Evolutionary conservation across 2,329 filamentous ascomycete species (phyloP), one percentile per base, ranked within the genome.

Genomic region (Mycosphaerella arachidis): DNA sequence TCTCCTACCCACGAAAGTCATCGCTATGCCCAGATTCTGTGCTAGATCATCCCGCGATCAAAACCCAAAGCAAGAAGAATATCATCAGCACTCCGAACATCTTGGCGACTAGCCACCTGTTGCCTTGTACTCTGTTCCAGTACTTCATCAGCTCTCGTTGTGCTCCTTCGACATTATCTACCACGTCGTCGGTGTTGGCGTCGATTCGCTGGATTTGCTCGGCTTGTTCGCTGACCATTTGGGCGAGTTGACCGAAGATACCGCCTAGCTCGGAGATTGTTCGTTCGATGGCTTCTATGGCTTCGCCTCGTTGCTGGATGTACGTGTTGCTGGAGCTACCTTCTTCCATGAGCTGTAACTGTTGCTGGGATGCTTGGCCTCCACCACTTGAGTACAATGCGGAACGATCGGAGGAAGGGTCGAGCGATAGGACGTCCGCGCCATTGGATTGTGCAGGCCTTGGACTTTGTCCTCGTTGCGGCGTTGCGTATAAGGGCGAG

Each of bases 161-260:
- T 6, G 94, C 94, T 18, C 94, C 94, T 71, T 96, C 86, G n/a
- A 99, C 93, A 69, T 99, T 99, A 71, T 97, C 93, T 57, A 99
- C 93, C 6, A 99, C 91, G 69, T 97, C 92, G 72, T 99, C 94
- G 1, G 93, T 97, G 75, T 97, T 97, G 66, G 93, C 93, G 70
- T 97, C 93, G 71, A 97, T 97, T 53, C 93, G 84, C 76, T 97
- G 91, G 66, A 99, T 96, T 89, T 96, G 96, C 76, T 97, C 94
- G 63, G 90, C 91, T 77, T 99, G 94, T 75, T 99, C 93, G 57
- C 89, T 91, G 31, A 99, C 94, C 94, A 99, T 97, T 67, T 91
- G 87, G 37, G 94, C 93, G 53, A 99, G 79, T 75, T 99, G 93
- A 8, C 92, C 91, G 73, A 97, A 97, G 63, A 97, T 97, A 13